phyloP scores from a whole-genome alignment of 352 stramenopile species.

The Aphanomyces stellatus region DNA sequence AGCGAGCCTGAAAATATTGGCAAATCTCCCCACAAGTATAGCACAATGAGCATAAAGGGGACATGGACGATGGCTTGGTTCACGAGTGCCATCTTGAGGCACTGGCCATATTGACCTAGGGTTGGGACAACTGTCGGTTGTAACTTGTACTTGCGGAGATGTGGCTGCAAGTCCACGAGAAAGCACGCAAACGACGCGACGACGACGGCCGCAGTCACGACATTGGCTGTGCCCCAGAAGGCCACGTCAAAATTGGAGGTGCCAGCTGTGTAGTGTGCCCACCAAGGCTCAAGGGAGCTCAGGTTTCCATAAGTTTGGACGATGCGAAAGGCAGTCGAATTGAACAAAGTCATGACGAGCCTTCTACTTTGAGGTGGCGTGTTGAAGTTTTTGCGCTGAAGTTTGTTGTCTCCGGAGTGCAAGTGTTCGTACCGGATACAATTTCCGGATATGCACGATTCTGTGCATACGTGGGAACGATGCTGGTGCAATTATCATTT shows the following conservation, averaged over 20 bases:
- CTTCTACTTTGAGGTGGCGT: too few species aligned
- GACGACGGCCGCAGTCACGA: slow-evolving; percentile 9
- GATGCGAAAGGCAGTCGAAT: not conserved
- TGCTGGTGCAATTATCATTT: too few species aligned
- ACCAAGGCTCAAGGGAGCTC: not conserved
- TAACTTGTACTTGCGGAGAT: slow-evolving; percentile 15
- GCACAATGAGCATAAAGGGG: not conserved
- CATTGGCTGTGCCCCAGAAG: not conserved
- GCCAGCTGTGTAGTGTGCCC: not conserved
- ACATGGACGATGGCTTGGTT: slow-evolving; percentile 13
- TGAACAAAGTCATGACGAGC: not conserved
- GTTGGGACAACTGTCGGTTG: slow-evolving; percentile 12
- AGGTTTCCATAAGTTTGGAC: not conserved
- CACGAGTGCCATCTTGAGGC: slow-evolving; percentile 5
- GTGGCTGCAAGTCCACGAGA: slow-evolving; percentile 3
- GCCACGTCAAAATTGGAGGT: slow-evolving; percentile 1
- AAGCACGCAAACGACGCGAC: slow-evolving; percentile 11
- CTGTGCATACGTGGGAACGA: too few species aligned
- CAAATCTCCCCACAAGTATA: not conserved
- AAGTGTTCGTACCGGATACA: too few species aligned
- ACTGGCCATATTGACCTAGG: not conserved
- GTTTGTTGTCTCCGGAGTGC: too few species aligned
- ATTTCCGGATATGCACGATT: too few species aligned
- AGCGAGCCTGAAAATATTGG: not conserved
- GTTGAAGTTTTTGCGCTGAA: too few species aligned